These are phyloP conservation scores for Chlamydomonas asymmetrica DNA, from an alignment of 139 green algal species.

Conservation along the genomic window DNA sequence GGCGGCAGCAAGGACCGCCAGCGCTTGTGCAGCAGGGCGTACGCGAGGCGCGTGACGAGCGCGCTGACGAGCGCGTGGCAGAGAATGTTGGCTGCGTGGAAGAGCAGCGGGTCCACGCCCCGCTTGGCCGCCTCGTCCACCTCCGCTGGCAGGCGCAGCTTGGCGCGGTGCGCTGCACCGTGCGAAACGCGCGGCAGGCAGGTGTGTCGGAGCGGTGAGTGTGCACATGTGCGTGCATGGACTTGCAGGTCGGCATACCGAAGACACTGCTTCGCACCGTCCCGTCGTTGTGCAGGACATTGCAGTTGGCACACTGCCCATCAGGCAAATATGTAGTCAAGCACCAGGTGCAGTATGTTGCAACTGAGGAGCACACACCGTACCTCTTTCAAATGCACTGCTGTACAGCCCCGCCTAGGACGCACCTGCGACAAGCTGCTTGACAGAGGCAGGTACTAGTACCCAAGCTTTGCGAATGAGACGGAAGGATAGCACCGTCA, in stretches of 20 bases:
- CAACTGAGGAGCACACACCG: background rate
- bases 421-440: conserved; percentile 8
- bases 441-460: conserved; percentile 16
- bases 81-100: conserved; percentile 59
- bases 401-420: background rate
- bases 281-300: too few relatives aligned
- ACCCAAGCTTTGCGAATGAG: conserved; percentile 32
- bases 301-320: too few relatives aligned
- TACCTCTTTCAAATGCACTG: background rate
- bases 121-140: conserved; percentile 2
- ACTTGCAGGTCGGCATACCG: too few relatives aligned
- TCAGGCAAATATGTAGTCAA: too few relatives aligned
- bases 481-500: conserved; percentile 68
- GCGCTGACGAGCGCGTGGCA: conserved; percentile 57
- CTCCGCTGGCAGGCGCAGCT: background rate
- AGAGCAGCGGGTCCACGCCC: conserved; percentile 55
- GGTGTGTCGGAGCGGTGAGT: too few relatives aligned
- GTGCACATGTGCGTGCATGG: too few relatives aligned
- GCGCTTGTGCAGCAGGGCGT: background rate
- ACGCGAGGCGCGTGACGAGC: conserved; percentile 38
- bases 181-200: background rate
- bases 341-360: background rate
- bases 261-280: too few relatives aligned
- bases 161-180: background rate
- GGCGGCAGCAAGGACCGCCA: background rate